Evolutionary conservation across 2,329 filamentous ascomycete genomes (phyloP), one percentile per base, ranked within the genome.

Genomic region (Cladosporium colombiae): DNA sequence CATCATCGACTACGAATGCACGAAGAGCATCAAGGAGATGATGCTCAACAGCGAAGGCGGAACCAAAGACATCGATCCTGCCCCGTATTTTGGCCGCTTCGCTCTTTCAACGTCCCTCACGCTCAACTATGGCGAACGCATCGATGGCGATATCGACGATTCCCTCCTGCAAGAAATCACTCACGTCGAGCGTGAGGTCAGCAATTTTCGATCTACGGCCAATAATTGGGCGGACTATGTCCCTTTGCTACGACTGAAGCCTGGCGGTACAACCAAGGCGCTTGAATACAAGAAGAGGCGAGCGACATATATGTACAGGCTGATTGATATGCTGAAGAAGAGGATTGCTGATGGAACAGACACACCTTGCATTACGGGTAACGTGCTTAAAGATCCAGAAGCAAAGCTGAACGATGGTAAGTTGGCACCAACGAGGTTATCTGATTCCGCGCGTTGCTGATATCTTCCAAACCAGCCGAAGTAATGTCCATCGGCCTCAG

Each of bases 171-270:
- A 86, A 23, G 91, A 94, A 74, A 93, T 95, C 65, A 87, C 88
- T 0, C 82, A 88, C 56, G 91, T 94, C 3, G 91, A 94, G 76
- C 84, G 90, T 33, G 88, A 87, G 5, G 88, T 95, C 27, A 89
- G 88, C 62, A 91, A 91, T 71, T 90, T 93, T 74, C 81, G 91
- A 57, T 90, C 87, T 29, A 94, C 91, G 0, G 91, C 89, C 71
- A 92, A 93, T 74, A 94, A 94, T 75, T 91, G 90, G 87, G 75
- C 75, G 73, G 91, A 95, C 73, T 94, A 94, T 70, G 86, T 95
- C n/a, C 91, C 91, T 0, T 72, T 93, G 5, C 75, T 95, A 67
- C 84, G 91, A 31, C 76, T 92, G 2, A 84, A 86, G 69, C 84
- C 88, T 2, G 86, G 82, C 35, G 84, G 84, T 68, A 92, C 87